Base-by-base conservation (phyloP, 2,329 filamentous ascomycete genomes). In the Cladophialophora psammophila region DNA sequence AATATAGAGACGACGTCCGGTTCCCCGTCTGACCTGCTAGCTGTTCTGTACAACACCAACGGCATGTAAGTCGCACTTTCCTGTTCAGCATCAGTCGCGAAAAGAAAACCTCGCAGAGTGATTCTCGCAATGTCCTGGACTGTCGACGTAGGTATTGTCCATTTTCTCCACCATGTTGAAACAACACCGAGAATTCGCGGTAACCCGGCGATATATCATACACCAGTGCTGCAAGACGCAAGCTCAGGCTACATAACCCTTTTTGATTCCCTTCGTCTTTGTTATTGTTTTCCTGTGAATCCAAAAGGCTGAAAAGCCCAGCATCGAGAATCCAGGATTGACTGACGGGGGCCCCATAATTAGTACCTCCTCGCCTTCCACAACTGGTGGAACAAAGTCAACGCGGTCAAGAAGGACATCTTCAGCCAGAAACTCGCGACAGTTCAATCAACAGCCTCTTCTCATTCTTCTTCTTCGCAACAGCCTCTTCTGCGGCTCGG, bases 371-470 rank as follows among this genome's bases (percentile, higher is more conserved):
- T 60, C 7, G 10, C 18, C n/a, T 60, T 60, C 56, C 63, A 65
- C 63, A 54, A 65, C 45, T 65, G 63, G 63, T 60, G 52, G 45
- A 65, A 65, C 45, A 61, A 55, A 20, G 26, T 61, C 38, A 34
- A 45, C 57, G 34, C 31, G 18, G 18, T 55, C 45, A 34, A 42
- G 35, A 10, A 5, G 32, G 40, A 45, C n/a, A 31, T 58, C 13
- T 26, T 26, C 8, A 18, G 40, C n/a, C 5, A 58, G 40, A 64
- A 64, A 35, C 6, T 53, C 10, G 15, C 36, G 12, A 7, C 20
- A 1, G 13, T 63, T 7, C 15, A 54, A 18, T 63, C 60, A 10
- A 7, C 50, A 12, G 12, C 35, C 2, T 42, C 61, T 3, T 26
- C 45, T 9, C 26, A 18, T 3, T 12, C 45, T 20, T 26, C 42